Conservation (phyloP, 1,284 basidiomycete species). For the Rhodotorula sp. region DNA sequence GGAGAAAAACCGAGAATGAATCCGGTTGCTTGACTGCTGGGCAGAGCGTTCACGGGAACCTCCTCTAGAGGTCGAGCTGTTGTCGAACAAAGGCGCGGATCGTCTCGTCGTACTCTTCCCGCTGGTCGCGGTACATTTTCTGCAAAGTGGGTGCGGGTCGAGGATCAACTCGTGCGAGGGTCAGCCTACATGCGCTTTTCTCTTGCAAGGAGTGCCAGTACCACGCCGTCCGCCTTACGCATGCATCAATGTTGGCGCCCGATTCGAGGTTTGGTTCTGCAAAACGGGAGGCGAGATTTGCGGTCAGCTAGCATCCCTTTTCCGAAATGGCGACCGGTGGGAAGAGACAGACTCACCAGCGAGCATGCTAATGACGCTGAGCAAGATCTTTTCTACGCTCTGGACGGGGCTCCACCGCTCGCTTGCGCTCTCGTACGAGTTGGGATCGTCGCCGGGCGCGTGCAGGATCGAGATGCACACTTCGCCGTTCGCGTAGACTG, state of each 20-base stretch:
- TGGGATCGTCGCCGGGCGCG: constrained; percentile 84
- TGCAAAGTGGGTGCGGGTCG: not conserved
- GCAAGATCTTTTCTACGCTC: constrained; percentile 85
- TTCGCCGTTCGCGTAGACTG: constrained; percentile 88
- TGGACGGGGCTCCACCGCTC: constrained; percentile 99
- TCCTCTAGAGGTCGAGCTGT: constrained; percentile 51
- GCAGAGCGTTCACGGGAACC: not conserved
- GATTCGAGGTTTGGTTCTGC: constrained; percentile 95
- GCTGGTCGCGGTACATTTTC: constrained; percentile 87
- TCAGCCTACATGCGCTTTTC: too few species aligned
- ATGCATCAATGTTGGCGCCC: constrained; percentile 88
- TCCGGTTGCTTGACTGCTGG: not conserved
- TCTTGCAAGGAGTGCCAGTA: too few species aligned
- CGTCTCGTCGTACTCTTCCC: constrained; percentile 55
- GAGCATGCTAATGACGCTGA: constrained; percentile 98
- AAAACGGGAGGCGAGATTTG: constrained; percentile 44
- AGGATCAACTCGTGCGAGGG: too few species aligned
- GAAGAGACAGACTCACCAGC: constrained; percentile 61
- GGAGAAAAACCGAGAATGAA: too few species aligned
- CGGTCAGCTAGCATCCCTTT: too few species aligned
- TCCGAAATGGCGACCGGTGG: not conserved
- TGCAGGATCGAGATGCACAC: constrained; percentile 99
- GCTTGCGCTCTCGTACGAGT: constrained; percentile 76
- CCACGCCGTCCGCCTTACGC: constrained; percentile 44
- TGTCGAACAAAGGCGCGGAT: constrained; percentile 54